Evolutionary conservation across 345 rosid species (phyloP).

Genomic region (Brassica nigra): DNA sequence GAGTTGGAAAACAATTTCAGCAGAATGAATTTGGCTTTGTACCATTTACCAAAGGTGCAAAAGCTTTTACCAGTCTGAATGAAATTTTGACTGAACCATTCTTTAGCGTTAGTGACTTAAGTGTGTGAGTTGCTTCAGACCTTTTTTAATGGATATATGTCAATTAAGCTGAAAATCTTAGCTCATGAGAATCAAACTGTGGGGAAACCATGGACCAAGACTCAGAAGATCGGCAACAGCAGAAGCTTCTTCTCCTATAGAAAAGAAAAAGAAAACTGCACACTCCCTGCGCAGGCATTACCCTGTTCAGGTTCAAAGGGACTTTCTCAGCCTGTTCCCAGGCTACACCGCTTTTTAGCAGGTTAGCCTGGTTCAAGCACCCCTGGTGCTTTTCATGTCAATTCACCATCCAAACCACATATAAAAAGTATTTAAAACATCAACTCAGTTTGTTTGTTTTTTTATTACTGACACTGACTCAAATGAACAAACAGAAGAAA

Average conservation of each 20-base stretch:
- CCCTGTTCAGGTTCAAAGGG: constrained; percentile 99
- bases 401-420: constrained; percentile 35
- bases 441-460: constrained; percentile 33
- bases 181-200: constrained; percentile 4
- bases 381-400: constrained; percentile 97
- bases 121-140: constrained; percentile 7
- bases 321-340: constrained; percentile 95
- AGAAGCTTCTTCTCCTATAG: constrained; percentile 52
- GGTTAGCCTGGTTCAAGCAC: constrained; percentile 67
- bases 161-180: background rate
- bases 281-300: constrained; percentile 99
- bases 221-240: constrained; percentile 25
- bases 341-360: constrained; percentile 19
- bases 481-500: constrained; percentile 29
- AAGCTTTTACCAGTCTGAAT: background rate
- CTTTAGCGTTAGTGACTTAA: background rate
- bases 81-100: background rate
- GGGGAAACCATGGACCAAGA: constrained; percentile 22
- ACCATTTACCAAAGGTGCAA: background rate
- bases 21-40: background rate
- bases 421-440: constrained; percentile 22
- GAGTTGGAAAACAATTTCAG: background rate
- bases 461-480: constrained; percentile 40
- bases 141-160: background rate
- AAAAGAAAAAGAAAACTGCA: constrained; percentile 58